Base-by-base conservation (phyloP, 805 yeast species). In the Candida sithepensis region DNA sequence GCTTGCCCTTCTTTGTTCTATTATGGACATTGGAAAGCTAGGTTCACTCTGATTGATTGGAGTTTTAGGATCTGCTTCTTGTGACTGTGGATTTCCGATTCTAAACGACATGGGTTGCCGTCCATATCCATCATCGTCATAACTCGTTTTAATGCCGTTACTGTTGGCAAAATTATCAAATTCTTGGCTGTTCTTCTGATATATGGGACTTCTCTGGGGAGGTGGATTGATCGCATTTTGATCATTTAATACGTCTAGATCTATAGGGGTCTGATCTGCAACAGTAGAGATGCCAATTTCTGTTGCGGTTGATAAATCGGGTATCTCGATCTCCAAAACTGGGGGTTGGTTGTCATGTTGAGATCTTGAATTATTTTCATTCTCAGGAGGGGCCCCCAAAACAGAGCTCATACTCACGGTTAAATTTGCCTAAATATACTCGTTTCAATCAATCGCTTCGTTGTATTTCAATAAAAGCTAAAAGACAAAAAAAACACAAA, bases 1-100 rank as follows among this genome's bases (percentile, higher is more conserved):
- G 19, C 48, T 46, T 0, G 92, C 85, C 0, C 91, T 88, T 74
- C 59, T 83, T 85, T 44, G 57, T 23, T 44, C 55, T 20, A 48
- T 40, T 24, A 49, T 46, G 3, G 49, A 22, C 3, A 52, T 37
- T 8, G 51, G 43, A 40, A 52, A 45, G 3, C 39, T 28, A 6
- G 53, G 51, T 2, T 43, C 20, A 8, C 45, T 40, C 18, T 42
- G 50, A 14, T 41, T 46, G 8, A 41, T 10, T 3, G 60, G 57
- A 9, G 59, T 51, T 9, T 41, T 42, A 2, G 22, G 46, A 43
- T 34, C 48, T 10, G 18, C 18, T 16, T 42, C 50, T 41, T 51
- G 42, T 13, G 51, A 43, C 19, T 46, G 49, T 9, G 55, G 51
- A 20, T 53, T 54, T 2, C 67, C 67, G 12, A 63, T 40, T 43